Percentiles rank a stretch among this genome's conserved stretches.
Conservation (phyloP, 1,284 basidiomycete genomes). For the Ustilago nuda region DNA sequence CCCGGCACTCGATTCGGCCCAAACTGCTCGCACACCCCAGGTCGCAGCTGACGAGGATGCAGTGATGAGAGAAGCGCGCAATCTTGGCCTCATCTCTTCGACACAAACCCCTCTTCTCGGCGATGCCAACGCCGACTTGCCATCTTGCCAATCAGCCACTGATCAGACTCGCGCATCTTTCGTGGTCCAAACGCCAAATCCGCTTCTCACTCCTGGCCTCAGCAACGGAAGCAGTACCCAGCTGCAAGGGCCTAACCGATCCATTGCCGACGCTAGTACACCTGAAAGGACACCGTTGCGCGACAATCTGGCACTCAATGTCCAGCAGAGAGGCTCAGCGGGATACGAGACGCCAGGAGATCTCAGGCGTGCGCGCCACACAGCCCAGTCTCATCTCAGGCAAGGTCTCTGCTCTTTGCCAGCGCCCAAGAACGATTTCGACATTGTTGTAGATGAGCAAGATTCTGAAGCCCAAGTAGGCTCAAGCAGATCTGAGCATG, state of each 20-base stretch:
- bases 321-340: slow-evolving; percentile 33
- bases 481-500: slow-evolving; percentile 15
- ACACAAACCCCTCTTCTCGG: slow-evolving; percentile 94
- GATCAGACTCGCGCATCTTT: slow-evolving; percentile 11
- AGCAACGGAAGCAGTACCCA: slow-evolving; percentile 22
- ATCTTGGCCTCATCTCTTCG: slow-evolving; percentile 90
- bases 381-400: slow-evolving; percentile 74
- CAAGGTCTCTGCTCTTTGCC: slow-evolving; percentile 87
- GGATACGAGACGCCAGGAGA: slow-evolving; percentile 55
- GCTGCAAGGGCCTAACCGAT: background rate
- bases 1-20: slow-evolving; percentile 85
- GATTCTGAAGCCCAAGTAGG: slow-evolving; percentile 23
- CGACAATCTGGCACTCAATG: slow-evolving; percentile 89
- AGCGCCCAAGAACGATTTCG: slow-evolving; percentile 96
- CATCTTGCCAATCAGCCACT: slow-evolving; percentile 3
- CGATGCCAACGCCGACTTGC: slow-evolving; percentile 84
- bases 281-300: slow-evolving; percentile 89
- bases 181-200: slow-evolving; percentile 90
- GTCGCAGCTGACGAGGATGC: slow-evolving; percentile 80
- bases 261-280: slow-evolving; percentile 70
- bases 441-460: slow-evolving; percentile 81
- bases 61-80: slow-evolving; percentile 90
- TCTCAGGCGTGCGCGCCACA: slow-evolving; percentile 35
- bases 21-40: slow-evolving; percentile 89
- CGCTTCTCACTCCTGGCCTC: slow-evolving; percentile 79